phyloP scores from a whole-genome alignment of 1,284 basidiomycete genomes.

The Agaricales sp. region DNA sequence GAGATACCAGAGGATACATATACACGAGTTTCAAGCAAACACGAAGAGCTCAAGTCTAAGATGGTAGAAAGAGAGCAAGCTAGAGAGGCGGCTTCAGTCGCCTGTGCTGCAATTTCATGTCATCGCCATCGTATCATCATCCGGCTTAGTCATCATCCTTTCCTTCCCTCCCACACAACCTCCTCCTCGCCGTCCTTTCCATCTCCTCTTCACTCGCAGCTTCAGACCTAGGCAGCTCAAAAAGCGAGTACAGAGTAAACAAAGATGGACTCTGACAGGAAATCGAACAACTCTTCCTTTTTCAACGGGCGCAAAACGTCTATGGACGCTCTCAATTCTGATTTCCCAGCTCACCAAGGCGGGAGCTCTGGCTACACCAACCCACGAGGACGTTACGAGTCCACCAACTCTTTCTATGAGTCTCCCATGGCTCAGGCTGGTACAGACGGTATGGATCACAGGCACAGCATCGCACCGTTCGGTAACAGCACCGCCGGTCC shows the following conservation, averaged over 20 bases:
- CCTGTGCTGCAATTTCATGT: no score
- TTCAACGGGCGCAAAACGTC: constrained; percentile 47
- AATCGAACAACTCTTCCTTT: constrained; percentile 68
- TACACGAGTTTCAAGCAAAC: no score
- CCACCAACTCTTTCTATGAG: constrained; percentile 55
- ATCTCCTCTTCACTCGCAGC: neutral
- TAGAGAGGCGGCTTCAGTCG: no score
- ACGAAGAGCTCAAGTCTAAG: no score
- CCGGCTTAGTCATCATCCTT: neutral
- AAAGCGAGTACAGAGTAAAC: neutral
- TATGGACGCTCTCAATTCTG: constrained; percentile 47
- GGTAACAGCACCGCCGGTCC: constrained; percentile 16
- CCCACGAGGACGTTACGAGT: constrained; percentile 41
- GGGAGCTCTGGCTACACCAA: constrained; percentile 12
- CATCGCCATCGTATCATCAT: neutral
- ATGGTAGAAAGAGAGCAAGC: no score
- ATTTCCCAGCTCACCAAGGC: constrained; percentile 26
- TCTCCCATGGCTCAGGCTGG: constrained; percentile 16
- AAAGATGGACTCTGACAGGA: constrained; percentile 28
- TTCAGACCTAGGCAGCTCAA: neutral
- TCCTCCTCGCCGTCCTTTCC: neutral
- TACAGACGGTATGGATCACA: neutral
- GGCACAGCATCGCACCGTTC: constrained; percentile 34
- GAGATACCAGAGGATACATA: no score
- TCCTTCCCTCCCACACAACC: neutral